Percentiles rank a stretch among this genome's conserved stretches.
Conservation (phyloP, 306 rosid genomes). For the Quercus variabilis region DNA sequence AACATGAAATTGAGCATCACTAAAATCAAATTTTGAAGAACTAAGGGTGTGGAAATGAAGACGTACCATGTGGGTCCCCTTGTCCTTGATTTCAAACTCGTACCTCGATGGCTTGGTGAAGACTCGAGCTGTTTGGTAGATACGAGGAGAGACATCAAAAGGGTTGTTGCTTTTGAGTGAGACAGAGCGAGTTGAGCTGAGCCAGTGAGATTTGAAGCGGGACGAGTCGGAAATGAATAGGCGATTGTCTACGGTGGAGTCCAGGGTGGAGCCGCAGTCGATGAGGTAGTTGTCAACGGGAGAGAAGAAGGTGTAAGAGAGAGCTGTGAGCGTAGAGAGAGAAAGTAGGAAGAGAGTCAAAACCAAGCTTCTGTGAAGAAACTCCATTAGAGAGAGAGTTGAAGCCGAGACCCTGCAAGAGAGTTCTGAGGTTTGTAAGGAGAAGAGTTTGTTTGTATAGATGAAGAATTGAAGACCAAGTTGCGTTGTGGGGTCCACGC, state of each 20-base stretch:
- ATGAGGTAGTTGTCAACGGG: constrained; percentile 81
- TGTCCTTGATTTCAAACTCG: constrained; percentile 46
- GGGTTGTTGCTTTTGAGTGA: constrained; percentile 44
- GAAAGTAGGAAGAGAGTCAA: constrained; percentile 28
- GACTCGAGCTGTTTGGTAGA: constrained; percentile 69
- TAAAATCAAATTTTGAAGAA: constrained; percentile 40
- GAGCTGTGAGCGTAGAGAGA: constrained; percentile 19
- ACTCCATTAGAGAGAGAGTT: constrained; percentile 38
- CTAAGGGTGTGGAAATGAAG: constrained; percentile 62
- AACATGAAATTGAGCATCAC: constrained; percentile 57
- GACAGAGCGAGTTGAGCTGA: constrained; percentile 26
- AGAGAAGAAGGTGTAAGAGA: constrained; percentile 48
- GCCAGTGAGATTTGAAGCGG: constrained; percentile 2
- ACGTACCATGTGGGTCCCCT: constrained; percentile 83
- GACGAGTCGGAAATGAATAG: constrained; percentile 53
- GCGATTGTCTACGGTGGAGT: constrained; percentile 54
- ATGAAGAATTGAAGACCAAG: background rate
- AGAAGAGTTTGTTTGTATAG: background rate
- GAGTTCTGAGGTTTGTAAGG: background rate
- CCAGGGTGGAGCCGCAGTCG: constrained; percentile 65
- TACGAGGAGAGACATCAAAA: constrained; percentile 18
- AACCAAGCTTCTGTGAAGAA: constrained; percentile 6
- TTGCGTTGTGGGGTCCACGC: background rate
- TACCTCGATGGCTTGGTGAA: constrained; percentile 61
- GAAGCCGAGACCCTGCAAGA: background rate